Evolutionary conservation across 2,329 filamentous ascomycete genomes (phyloP).

Genomic region (Dactylellina cionopaga): DNA sequence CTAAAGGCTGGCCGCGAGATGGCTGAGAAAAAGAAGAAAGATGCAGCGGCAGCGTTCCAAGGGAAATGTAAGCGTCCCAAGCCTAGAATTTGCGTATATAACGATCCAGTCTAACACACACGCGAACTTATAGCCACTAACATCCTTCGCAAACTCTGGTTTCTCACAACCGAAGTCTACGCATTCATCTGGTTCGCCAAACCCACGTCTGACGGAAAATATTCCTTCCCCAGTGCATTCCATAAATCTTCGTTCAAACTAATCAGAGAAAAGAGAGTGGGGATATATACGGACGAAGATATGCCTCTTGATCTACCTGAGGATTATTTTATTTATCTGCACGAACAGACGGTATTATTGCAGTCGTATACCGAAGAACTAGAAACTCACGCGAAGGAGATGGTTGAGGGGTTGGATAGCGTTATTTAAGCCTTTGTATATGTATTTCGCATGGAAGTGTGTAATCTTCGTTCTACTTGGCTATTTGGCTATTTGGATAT

Average conservation of each 20-base stretch:
- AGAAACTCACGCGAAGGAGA: slow-evolving; percentile 15
- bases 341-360: slow-evolving; percentile 31
- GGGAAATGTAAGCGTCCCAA: slow-evolving; percentile 23
- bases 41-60: slow-evolving; percentile 23
- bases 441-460: too few relatives aligned
- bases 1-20: slow-evolving; percentile 31
- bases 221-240: slow-evolving; percentile 36
- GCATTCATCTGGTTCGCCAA: slow-evolving; percentile 45
- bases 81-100: not conserved
- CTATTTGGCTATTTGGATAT: too few relatives aligned
- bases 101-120: not conserved
- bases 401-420: slow-evolving; percentile 22
- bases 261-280: slow-evolving; percentile 15
- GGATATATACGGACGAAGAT: slow-evolving; percentile 20
- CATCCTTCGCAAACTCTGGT: slow-evolving; percentile 44
- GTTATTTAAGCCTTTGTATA: not conserved
- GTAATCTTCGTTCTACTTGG: too few relatives aligned
- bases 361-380: slow-evolving; percentile 20
- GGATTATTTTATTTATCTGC: slow-evolving; percentile 47
- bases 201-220: slow-evolving; percentile 7
- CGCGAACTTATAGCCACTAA: slow-evolving; percentile 2
- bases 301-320: slow-evolving; percentile 9
- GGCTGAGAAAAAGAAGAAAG: slow-evolving; percentile 26
- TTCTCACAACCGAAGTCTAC: slow-evolving; percentile 31
- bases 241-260: slow-evolving; percentile 29